phyloP scores from a whole-genome alignment of 768 basidiomycete species.

The Suillus luteus region DNA sequence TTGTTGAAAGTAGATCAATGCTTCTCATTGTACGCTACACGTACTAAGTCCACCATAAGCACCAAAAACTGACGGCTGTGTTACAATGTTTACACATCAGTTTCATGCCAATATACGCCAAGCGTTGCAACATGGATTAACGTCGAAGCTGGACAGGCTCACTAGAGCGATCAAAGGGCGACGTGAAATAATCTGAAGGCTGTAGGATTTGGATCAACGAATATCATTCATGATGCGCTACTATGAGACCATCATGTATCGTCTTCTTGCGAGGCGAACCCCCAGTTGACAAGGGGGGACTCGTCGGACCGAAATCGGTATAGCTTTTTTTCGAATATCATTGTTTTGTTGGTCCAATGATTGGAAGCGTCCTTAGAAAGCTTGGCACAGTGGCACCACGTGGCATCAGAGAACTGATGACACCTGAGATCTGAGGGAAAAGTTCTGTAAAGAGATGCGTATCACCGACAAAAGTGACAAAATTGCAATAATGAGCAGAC shows the following conservation, averaged over 20 bases:
- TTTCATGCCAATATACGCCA: background rate
- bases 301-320: conserved; percentile 2
- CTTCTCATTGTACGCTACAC: background rate
- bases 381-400: background rate
- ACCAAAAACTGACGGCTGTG: background rate
- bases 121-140: background rate
- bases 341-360: background rate
- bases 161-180: background rate
- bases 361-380: background rate
- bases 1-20: background rate
- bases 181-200: background rate
- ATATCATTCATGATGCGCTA: background rate
- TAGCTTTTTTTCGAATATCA: background rate
- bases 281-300: background rate
- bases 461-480: no score
- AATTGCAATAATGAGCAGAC: no score
- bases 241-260: conserved; percentile 51
- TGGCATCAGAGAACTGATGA: no score
- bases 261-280: conserved; percentile 36
- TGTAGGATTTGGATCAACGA: background rate
- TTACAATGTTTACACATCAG: background rate
- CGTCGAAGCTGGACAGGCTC: no score
- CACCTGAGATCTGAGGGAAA: no score
- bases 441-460: no score
- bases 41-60: background rate